phyloP scores from a whole-genome alignment of 129 eudicot species.

The Erigeron canadensis region DNA sequence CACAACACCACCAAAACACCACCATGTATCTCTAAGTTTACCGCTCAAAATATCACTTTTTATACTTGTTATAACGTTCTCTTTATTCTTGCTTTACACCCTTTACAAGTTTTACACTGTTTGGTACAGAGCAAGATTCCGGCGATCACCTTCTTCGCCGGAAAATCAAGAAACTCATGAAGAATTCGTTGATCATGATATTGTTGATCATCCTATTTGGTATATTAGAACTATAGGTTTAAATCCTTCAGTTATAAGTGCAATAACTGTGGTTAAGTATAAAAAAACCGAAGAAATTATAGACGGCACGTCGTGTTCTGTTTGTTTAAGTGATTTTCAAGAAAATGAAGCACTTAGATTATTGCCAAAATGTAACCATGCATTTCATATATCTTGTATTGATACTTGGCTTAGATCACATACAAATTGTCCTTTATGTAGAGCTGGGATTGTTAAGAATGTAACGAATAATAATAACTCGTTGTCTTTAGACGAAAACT shows the following conservation, averaged over 20 bases:
- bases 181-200: constrained; percentile 44
- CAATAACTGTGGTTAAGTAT: constrained; percentile 49
- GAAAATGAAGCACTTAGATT: constrained; percentile 61
- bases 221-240: constrained; percentile 61
- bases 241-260: constrained; percentile 52
- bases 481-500: constrained; percentile 1
- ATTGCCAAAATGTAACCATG: constrained; percentile 66
- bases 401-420: constrained; percentile 79
- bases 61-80: constrained; percentile 35
- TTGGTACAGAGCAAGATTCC: constrained; percentile 37
- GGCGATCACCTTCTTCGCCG: constrained; percentile 24
- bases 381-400: constrained; percentile 69
- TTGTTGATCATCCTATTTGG: constrained; percentile 59
- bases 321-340: constrained; percentile 64
- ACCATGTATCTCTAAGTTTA: constrained; percentile 25
- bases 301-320: constrained; percentile 61
- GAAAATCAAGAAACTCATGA: constrained; percentile 31
- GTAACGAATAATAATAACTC: not conserved
- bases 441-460: constrained; percentile 51
- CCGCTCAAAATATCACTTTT: constrained; percentile 42
- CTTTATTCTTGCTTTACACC: constrained; percentile 42
- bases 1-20: constrained; percentile 9
- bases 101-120: constrained; percentile 43
- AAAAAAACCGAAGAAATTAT: constrained; percentile 44
- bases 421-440: constrained; percentile 68